Conservation (phyloP, 2,329 filamentous ascomycete species). For the Apiospora aurea region DNA sequence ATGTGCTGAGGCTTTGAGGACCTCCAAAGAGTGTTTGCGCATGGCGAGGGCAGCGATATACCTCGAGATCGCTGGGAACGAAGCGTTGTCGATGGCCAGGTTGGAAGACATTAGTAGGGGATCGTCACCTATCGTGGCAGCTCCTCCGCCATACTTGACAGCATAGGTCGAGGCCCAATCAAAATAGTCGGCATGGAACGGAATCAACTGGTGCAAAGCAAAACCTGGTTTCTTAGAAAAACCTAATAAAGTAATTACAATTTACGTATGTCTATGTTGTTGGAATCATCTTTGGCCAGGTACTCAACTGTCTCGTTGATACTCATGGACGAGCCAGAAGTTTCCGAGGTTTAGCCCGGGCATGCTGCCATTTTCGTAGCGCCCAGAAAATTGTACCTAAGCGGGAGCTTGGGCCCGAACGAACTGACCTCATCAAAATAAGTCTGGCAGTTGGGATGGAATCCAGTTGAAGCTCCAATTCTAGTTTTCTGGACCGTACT, state of each 20-base stretch:
- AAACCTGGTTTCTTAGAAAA: too few relatives aligned
- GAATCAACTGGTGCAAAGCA: too few relatives aligned
- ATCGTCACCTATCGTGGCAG: neutral
- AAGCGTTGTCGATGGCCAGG: neutral
- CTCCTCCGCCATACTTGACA: conserved; percentile 15
- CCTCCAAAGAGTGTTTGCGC: neutral
- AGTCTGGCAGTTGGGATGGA: neutral
- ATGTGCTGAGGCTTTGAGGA: neutral
- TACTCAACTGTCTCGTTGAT: neutral
- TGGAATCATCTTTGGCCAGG: too few relatives aligned
- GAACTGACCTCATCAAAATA: conserved; percentile 21
- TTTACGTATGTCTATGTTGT: too few relatives aligned
- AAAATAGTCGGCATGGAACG: too few relatives aligned
- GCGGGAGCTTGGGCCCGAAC: conserved; percentile 18
- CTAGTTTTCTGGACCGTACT: neutral
- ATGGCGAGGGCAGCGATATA: conserved; percentile 11
- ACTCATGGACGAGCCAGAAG: neutral
- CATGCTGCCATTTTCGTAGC: neutral
- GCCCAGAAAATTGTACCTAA: neutral
- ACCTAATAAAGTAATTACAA: too few relatives aligned
- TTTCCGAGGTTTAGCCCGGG: conserved; percentile 22
- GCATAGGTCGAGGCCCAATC: neutral
- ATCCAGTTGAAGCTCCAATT: conserved; percentile 2
- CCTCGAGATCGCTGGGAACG: neutral
- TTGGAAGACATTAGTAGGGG: conserved; percentile 10